Evolutionary conservation across 257 asterid species (phyloP).

Genomic region (Rauvolfia tetraphylla): DNA sequence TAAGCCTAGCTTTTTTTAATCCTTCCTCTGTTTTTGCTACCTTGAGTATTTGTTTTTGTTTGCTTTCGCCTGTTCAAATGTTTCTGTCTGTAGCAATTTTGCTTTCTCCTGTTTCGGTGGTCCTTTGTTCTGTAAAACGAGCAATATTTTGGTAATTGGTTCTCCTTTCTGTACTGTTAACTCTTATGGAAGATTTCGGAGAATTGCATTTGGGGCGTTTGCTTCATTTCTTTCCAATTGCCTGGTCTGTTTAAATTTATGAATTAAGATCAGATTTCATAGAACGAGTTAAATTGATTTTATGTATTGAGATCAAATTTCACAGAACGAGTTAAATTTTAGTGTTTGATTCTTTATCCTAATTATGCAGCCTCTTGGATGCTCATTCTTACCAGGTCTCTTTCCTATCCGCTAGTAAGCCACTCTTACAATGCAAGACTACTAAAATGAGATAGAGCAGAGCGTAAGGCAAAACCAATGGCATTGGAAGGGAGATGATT

Average conservation of each 20-base stretch:
- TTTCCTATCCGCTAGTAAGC: too few species aligned
- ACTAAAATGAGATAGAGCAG: background rate
- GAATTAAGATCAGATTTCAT: background rate
- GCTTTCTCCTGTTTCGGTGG: too few species aligned
- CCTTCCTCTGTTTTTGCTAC: background rate
- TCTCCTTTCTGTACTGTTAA: background rate
- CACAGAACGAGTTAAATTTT: background rate
- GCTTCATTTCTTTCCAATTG: background rate
- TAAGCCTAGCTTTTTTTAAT: background rate
- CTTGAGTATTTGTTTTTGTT: background rate
- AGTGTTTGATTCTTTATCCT: background rate
- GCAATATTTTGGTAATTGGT: background rate
- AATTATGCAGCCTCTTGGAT: background rate
- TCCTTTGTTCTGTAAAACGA: background rate
- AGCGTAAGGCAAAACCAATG: background rate
- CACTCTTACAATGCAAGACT: background rate
- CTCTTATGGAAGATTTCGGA: background rate
- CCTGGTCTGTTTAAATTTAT: slow-evolving; percentile 1
- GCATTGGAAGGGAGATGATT: background rate
- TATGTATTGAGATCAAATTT: too few species aligned
- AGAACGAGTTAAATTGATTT: too few species aligned
- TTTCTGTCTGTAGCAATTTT: too few species aligned
- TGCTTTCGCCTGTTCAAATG: background rate
- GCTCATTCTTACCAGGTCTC: background rate
- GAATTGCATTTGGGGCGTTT: background rate